Evolutionary conservation across 129 eudicot genomes (phyloP), one percentile per base, ranked within the genome.

Genomic region (Heracleum sosnowskyi): DNA sequence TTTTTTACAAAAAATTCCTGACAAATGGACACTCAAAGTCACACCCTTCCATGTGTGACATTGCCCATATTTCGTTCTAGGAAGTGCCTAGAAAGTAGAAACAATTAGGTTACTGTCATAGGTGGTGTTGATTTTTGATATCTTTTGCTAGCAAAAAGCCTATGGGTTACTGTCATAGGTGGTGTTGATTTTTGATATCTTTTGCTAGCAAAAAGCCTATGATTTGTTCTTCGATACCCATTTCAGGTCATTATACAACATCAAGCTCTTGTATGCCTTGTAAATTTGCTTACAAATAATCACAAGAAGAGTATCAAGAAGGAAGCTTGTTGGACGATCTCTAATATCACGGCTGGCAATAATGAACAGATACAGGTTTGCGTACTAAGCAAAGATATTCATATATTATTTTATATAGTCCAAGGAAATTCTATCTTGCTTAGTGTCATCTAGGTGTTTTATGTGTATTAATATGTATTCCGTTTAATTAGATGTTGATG

Each of bases 271-370:
- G 73, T 74, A 13, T 75, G 79, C 74, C 83, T 85, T 78, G 40
- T 75, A 15, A 70, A 81, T 73, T 62, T 85, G 76, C 73, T 85
- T 83, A 81, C 81, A 2, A 70, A 78, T 78, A 75, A 81, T 71
- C 60, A 78, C 44, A 85, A 85, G 80, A 85, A 82, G 53, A 79
- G 85, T 82, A 85, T 84, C 28, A 84, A 84, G 79, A 84, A 84
- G 82, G 87, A 84, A 77, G 87, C 87, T 74, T 84, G 87, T 22
- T 84, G 87, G 87, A 81, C 87, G 7, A 81, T 84, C 39, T 84
- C 87, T 66, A 84, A 84, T 73, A 81, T 84, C 74, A 84, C 87
- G 2, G 87, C 87, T 15, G 87, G 87, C 41, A 84, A 84, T 81
- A 74, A 47, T 47, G 83, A 79, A 26, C 88, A 85, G 66, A 85